Conservation (phyloP, 495 filamentous ascomycete species). For the Aspergillus sclerotiicarbonarius region DNA sequence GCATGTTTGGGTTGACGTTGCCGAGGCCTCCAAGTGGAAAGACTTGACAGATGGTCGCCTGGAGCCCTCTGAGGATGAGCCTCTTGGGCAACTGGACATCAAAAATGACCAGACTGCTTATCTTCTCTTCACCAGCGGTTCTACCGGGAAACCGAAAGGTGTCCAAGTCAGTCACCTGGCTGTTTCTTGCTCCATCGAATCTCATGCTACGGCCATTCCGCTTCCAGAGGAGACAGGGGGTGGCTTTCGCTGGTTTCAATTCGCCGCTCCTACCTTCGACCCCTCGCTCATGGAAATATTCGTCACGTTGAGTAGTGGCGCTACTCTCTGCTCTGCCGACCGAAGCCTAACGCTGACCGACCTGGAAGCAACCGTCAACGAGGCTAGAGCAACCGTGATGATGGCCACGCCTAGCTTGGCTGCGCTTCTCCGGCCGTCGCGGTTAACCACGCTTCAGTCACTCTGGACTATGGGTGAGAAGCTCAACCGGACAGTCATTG, state of each 20-base stretch:
- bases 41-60: constrained; percentile 10
- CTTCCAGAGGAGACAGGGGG: constrained; percentile 58
- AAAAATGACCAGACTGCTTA: constrained; percentile 60
- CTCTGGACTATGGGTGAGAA: constrained; percentile 35
- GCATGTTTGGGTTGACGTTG: constrained; percentile 28
- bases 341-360: constrained; percentile 24
- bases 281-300: constrained; percentile 85
- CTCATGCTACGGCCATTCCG: constrained; percentile 47
- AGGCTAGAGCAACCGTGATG: constrained; percentile 27
- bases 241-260: constrained; percentile 70
- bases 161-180: constrained; percentile 72
- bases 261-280: constrained; percentile 79
- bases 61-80: background rate
- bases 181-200: constrained; percentile 66
- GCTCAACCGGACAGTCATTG: constrained; percentile 28
- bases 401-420: constrained; percentile 35
- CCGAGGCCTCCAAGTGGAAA: constrained; percentile 20
- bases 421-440: constrained; percentile 25
- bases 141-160: constrained; percentile 81
- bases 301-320: constrained; percentile 66
- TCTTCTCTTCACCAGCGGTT: constrained; percentile 84
- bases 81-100: constrained; percentile 12
- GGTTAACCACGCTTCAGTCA: constrained; percentile 26
- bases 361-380: constrained; percentile 25
- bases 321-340: constrained; percentile 51